Evolutionary conservation across 2,329 filamentous ascomycete genomes (phyloP).

Genomic region (Calonectria naviculata): DNA sequence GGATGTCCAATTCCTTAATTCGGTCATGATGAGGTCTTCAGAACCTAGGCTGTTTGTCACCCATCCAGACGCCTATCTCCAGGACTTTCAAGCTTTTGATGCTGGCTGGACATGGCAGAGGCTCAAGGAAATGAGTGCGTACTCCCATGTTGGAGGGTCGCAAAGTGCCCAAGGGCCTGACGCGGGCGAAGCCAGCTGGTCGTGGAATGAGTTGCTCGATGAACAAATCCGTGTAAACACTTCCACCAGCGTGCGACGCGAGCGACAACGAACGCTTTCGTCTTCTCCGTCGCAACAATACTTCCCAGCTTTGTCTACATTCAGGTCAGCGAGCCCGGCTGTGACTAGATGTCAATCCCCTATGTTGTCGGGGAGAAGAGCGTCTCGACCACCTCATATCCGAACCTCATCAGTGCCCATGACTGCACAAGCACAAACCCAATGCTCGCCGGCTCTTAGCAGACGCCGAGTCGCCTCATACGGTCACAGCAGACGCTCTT

Average conservation of each 20-base stretch:
- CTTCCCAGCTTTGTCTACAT: slow-evolving; percentile 36
- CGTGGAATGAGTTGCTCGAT: slow-evolving; percentile 74
- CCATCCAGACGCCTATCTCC: slow-evolving; percentile 79
- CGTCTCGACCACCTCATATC: slow-evolving; percentile 58
- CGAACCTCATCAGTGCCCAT: slow-evolving; percentile 66
- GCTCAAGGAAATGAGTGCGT: slow-evolving; percentile 70
- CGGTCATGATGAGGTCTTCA: slow-evolving; percentile 78
- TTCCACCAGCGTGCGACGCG: slow-evolving; percentile 54
- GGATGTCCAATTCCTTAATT: slow-evolving; percentile 76
- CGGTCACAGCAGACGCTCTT: slow-evolving; percentile 46
- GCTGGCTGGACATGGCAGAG: slow-evolving; percentile 78
- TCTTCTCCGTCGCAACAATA: slow-evolving; percentile 53
- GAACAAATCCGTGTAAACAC: slow-evolving; percentile 59
- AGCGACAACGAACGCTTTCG: slow-evolving; percentile 51
- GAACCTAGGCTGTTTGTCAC: slow-evolving; percentile 80
- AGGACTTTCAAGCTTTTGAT: slow-evolving; percentile 66
- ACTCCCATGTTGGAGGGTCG: slow-evolving; percentile 54
- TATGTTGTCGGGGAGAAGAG: slow-evolving; percentile 50
- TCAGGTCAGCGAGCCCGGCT: slow-evolving; percentile 45
- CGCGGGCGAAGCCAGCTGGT: slow-evolving; percentile 71
- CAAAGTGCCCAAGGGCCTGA: slow-evolving; percentile 49
- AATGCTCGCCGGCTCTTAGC: slow-evolving; percentile 52
- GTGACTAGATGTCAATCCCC: slow-evolving; percentile 54
- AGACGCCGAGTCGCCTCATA: slow-evolving; percentile 61
- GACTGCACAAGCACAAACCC: slow-evolving; percentile 46